phyloP scores from a whole-genome alignment of 108 stramenopile species.

The Nitzschia palea region DNA sequence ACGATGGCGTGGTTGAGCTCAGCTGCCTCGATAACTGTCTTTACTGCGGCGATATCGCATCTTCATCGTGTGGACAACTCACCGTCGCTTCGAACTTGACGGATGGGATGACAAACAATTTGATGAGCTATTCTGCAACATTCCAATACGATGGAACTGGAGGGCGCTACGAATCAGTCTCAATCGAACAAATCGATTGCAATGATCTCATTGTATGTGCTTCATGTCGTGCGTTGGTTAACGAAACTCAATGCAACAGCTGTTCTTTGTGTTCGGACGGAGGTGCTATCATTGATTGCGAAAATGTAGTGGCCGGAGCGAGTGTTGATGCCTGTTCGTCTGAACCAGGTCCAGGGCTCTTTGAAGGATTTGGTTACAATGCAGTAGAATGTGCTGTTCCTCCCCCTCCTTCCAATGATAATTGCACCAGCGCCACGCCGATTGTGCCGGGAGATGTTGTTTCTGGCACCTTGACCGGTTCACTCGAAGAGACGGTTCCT shows the following conservation, averaged over 20 bases:
- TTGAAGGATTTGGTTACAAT: not conserved
- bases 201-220: not conserved
- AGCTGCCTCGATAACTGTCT: not conserved
- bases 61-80: not conserved
- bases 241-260: not conserved
- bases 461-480: not conserved
- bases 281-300: not conserved
- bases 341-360: not conserved
- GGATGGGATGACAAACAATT: not conserved
- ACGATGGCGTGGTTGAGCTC: not conserved
- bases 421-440: not conserved
- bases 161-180: not conserved
- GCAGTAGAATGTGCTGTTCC: not conserved
- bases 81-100: not conserved
- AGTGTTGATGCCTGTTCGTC: not conserved
- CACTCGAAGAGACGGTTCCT: not conserved
- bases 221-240: not conserved
- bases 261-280: not conserved
- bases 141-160: not conserved
- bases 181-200: not conserved
- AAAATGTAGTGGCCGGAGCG: not conserved
- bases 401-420: conserved; percentile 5
- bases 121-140: not conserved
- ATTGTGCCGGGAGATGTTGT: not conserved
- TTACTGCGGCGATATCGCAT: not conserved